Conservation (phyloP, 306 rosid genomes). For the Clitoria ternatea region DNA sequence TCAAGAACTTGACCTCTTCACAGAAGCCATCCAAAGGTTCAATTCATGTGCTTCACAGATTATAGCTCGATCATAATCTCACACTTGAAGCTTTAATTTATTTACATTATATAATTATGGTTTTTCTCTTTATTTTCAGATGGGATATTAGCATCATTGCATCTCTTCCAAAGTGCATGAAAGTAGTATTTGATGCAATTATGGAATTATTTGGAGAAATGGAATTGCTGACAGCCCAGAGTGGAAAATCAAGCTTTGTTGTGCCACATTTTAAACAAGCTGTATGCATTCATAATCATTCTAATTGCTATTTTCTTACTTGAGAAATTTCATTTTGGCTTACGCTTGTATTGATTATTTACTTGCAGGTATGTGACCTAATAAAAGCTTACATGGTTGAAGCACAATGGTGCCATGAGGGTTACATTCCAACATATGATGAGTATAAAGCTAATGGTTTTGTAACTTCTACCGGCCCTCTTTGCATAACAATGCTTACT, state of each 20-base stretch:
- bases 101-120: no score
- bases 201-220: not conserved
- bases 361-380: not conserved
- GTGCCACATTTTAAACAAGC: not conserved
- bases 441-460: constrained; percentile 15
- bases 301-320: not conserved
- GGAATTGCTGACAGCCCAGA: not conserved
- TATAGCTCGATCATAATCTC: no score
- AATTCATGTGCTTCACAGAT: not conserved
- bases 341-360: not conserved
- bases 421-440: constrained; percentile 17
- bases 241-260: not conserved
- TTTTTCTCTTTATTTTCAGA: not conserved
- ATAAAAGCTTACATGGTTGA: constrained; percentile 7
- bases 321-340: no score
- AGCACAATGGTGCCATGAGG: constrained; percentile 17
- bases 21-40: constrained; percentile 42
- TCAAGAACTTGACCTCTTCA: constrained; percentile 40
- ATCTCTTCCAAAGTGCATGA: constrained; percentile 15
- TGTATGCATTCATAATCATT: not conserved
- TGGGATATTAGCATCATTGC: not conserved
- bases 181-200: not conserved
- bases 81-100: no score
- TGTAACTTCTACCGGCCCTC: not conserved
- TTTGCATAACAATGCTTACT: not conserved